Conservation (phyloP, 768 basidiomycete species). For the Xerocomellus chrysenteron region DNA sequence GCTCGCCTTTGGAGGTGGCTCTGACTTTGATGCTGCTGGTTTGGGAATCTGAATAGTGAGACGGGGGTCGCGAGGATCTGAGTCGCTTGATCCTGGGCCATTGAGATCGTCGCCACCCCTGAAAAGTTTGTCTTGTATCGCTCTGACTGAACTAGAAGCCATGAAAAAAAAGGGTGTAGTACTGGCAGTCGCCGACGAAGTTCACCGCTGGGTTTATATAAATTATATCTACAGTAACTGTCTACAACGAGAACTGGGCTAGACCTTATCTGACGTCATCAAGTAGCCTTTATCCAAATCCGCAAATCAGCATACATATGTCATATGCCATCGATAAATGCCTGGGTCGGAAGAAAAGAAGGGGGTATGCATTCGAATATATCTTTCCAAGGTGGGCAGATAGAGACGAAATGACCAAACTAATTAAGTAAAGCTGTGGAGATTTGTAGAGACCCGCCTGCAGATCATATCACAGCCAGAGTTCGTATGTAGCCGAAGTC, state of each 20-base stretch:
- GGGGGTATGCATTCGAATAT: conserved; percentile 25
- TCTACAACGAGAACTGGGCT: not conserved
- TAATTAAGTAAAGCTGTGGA: conserved; percentile 19
- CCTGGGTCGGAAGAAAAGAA: conserved; percentile 1
- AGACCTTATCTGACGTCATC: conserved; percentile 24
- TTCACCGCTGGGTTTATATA: conserved; percentile 11
- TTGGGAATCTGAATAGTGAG: conserved; percentile 77
- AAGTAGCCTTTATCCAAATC: conserved; percentile 10
- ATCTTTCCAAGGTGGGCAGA: conserved; percentile 12
- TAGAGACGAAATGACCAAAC: conserved; percentile 12
- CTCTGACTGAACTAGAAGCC: conserved; percentile 50
- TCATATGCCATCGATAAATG: not conserved
- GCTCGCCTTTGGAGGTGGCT: conserved; percentile 43
- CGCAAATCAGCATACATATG: not conserved
- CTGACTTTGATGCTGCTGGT: conserved; percentile 31
- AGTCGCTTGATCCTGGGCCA: conserved; percentile 20
- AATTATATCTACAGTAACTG: not conserved
- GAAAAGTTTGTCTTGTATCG: conserved; percentile 75
- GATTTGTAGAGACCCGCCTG: conserved; percentile 29
- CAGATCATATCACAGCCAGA: conserved; percentile 25
- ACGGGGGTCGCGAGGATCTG: conserved; percentile 32
- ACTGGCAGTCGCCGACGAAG: conserved; percentile 1
- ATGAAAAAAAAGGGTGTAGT: conserved; percentile 28
- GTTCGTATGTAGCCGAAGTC: conserved; percentile 21
- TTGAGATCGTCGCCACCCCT: conserved; percentile 37